Evolutionary conservation across 208 protist genomes (phyloP).

Genomic region (Crithidia mellificae): DNA sequence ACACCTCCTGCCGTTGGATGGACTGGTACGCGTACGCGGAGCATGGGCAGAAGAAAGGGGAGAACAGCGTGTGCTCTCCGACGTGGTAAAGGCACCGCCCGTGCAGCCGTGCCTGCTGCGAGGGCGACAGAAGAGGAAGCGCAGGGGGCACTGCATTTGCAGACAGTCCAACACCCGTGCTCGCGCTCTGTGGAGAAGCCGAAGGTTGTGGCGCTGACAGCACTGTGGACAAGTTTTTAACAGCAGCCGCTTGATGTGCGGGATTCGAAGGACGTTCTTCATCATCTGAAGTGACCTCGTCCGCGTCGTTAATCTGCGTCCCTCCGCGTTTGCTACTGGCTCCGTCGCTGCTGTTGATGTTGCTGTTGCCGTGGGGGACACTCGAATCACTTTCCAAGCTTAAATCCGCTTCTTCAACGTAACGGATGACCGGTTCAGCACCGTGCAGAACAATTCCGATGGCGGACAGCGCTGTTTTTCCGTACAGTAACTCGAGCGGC

Average conservation of each 20-base stretch:
- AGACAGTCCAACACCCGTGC: no score
- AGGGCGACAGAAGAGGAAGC: no score
- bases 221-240: no score
- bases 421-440: slow-evolving; percentile 62
- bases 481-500: slow-evolving; percentile 73
- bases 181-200: no score
- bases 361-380: neutral
- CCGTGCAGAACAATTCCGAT: slow-evolving; percentile 79
- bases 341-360: neutral
- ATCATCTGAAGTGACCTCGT: slow-evolving; percentile 8
- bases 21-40: slow-evolving; percentile 77
- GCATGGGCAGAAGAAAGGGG: slow-evolving; percentile 81
- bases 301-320: neutral
- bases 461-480: slow-evolving; percentile 73
- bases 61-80: slow-evolving; percentile 75
- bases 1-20: slow-evolving; percentile 72
- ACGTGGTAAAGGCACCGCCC: slow-evolving; percentile 71
- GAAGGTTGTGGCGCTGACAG: no score
- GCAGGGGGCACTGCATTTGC: no score
- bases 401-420: slow-evolving; percentile 34
- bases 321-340: no score
- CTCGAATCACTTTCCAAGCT: neutral
- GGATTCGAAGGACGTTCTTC: no score
- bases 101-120: neutral
- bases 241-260: no score